These are phyloP conservation scores for Dactylorhiza incarnata DNA, from an alignment of 106 monocot species.

Conservation along the genomic window DNA sequence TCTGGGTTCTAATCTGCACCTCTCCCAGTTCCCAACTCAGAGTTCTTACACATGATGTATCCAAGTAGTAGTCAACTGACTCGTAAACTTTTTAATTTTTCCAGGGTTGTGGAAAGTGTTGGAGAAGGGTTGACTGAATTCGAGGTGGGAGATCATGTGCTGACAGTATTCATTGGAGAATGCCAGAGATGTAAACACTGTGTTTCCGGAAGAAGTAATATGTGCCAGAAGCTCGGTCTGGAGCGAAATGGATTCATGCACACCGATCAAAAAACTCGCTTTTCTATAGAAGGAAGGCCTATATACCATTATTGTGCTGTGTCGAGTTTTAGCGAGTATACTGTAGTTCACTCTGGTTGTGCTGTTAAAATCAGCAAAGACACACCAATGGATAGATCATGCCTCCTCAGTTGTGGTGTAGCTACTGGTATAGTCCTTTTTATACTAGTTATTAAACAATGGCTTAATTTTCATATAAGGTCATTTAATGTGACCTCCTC, in stretches of 20 bases:
- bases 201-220: constrained; percentile 73
- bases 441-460: neutral
- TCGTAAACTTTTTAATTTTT: neutral
- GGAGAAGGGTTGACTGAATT: constrained; percentile 84
- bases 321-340: constrained; percentile 93
- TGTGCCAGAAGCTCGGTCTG: constrained; percentile 74
- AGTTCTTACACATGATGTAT: neutral
- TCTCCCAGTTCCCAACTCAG: neutral
- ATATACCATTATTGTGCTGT: constrained; percentile 94
- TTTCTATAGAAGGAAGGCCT: constrained; percentile 66
- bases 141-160: constrained; percentile 73
- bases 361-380: constrained; percentile 65
- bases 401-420: constrained; percentile 87
- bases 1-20: constrained; percentile 47
- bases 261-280: constrained; percentile 71
- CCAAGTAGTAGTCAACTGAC: neutral
- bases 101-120: constrained; percentile 79
- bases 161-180: constrained; percentile 86
- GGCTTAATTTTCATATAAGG: neutral
- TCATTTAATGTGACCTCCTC: neutral
- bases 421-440: constrained; percentile 53
- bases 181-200: constrained; percentile 76
- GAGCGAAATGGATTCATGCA: constrained; percentile 94
- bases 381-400: constrained; percentile 71
- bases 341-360: constrained; percentile 91